Percentiles rank a stretch among this genome's conserved stretches.
These are phyloP conservation scores for Escovopsis weberi DNA, from an alignment of 2,329 filamentous ascomycete genomes.

Conservation along the genomic window DNA sequence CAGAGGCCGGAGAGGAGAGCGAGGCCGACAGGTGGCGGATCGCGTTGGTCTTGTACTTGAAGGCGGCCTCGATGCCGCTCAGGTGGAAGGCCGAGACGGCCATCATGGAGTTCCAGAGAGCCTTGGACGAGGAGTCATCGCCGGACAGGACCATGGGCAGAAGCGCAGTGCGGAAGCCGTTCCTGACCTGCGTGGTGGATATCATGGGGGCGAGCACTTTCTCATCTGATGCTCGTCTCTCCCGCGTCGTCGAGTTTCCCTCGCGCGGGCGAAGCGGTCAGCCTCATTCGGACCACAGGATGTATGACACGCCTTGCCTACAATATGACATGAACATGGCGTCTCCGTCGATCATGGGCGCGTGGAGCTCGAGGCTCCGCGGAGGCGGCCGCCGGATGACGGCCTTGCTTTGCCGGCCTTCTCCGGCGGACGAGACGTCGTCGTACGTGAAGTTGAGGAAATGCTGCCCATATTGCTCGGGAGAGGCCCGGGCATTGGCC, in stretches of 20 bases:
- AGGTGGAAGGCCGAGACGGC: conserved; percentile 29
- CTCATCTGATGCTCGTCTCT: conserved; percentile 17
- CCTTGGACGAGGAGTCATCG: conserved; percentile 19
- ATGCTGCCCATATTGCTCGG: conserved; percentile 18
- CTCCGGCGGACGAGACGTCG: conserved; percentile 14
- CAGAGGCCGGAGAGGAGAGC: conserved; percentile 14
- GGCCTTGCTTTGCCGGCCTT: not conserved
- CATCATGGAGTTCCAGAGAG: conserved; percentile 29
- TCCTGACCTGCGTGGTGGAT: conserved; percentile 30
- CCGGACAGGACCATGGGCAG: conserved; percentile 29
- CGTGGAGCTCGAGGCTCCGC: conserved; percentile 5
- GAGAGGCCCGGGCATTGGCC: conserved; percentile 9
- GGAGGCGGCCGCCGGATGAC: conserved; percentile 1
- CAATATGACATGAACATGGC: conserved; percentile 11
- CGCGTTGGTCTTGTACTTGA: conserved; percentile 27
- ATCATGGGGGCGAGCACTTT: conserved; percentile 27
- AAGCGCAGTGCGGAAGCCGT: conserved; percentile 31
- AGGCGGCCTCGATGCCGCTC: conserved; percentile 22
- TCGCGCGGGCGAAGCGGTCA: not conserved
- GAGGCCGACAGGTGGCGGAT: conserved; percentile 25
- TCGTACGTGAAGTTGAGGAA: conserved; percentile 26
- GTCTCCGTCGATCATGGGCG: conserved; percentile 5
- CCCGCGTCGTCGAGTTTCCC: not conserved
- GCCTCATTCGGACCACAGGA: not conserved
- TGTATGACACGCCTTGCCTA: conserved; percentile 1